A percentile compares a stretch with the other conserved stretches of the same genome.
These are phyloP conservation scores for Rhizopogon sp. DNA, from an alignment of 768 basidiomycete genomes.

Conservation along the genomic window DNA sequence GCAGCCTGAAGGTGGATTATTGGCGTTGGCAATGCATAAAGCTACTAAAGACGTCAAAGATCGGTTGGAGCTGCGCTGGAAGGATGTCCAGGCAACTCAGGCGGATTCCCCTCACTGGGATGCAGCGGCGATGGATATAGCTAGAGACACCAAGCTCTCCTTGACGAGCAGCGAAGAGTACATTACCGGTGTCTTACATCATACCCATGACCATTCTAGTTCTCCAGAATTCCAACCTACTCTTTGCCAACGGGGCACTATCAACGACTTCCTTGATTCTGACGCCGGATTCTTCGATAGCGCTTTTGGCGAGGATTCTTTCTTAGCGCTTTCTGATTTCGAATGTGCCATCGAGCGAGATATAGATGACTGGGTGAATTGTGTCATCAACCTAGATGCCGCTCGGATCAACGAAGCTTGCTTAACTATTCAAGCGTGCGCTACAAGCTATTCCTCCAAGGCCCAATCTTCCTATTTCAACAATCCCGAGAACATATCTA, in stretches of 20 bases:
- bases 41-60: slow-evolving; percentile 12
- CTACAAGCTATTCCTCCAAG: slow-evolving; percentile 18
- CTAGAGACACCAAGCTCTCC: slow-evolving; percentile 27
- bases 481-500: slow-evolving; percentile 32
- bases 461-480: slow-evolving; percentile 23
- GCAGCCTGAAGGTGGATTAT: background rate
- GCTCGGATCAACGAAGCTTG: slow-evolving; percentile 19
- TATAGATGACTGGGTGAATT: slow-evolving; percentile 29
- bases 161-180: slow-evolving; percentile 25
- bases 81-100: slow-evolving; percentile 19
- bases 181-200: slow-evolving; percentile 16
- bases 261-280: slow-evolving; percentile 13
- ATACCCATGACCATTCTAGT: slow-evolving; percentile 3
- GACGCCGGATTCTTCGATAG: slow-evolving; percentile 11
- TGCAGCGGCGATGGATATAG: slow-evolving; percentile 20
- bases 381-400: slow-evolving; percentile 6
- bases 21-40: slow-evolving; percentile 28
- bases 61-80: slow-evolving; percentile 31
- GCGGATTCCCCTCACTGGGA: slow-evolving; percentile 18
- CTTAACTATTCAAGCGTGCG: slow-evolving; percentile 21
- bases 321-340: slow-evolving; percentile 30
- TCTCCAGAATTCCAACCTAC: background rate
- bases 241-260: slow-evolving; percentile 6
- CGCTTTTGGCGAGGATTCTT: slow-evolving; percentile 6
- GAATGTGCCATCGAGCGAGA: slow-evolving; percentile 26